Base-by-base conservation (phyloP, 1,139 yeast species). In the Kodamaea derodonti region DNA sequence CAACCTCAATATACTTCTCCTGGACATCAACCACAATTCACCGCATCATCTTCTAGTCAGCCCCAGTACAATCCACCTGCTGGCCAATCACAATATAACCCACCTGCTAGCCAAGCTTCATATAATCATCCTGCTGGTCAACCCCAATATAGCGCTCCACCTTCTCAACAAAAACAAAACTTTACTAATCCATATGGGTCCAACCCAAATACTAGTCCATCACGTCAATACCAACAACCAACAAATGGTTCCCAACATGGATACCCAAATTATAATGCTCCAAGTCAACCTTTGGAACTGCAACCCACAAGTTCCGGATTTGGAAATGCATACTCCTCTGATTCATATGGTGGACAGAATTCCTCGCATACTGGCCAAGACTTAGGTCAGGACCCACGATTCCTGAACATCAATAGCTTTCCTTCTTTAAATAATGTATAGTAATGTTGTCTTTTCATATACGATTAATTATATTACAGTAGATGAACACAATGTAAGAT, bases 221-320 rank as follows among this genome's bases (percentile, higher is more conserved):
- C 29, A 6, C 29, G 16, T 9, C 29, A 7, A n/a, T 8, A 14
- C 9, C 29, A n/a, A 29, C 31, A 29, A 24, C 14, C 22, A 20
- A 20, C 16, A 30, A 23, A 29, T 14, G 27, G 23, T 20, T 31
- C 23, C 31, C 28, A 17, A 27, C 35, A 25, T 13, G 17, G 28
- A 25, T 13, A 16, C 20, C 25, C 30, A 29, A 32, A 24, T 32
- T 29, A 30, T 39, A 31, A 18, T n/a, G 33, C 32, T 12, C 31
- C 38, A 9, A 35, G 38, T 15, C 42, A 34, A 14, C 46, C 38
- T 24, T 45, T 55, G 34, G 54, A 47, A 31, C 60, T 49, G 33
- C 70, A 64, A 38, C 62, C 62, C 20, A 64, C 66, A 4, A 60
- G 65, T 42, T 50, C 56, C 15, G 70, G 69, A 1, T 64, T 64